phyloP scores from a whole-genome alignment of 2,329 filamentous ascomycete genomes.

The Penicillium concentricum region DNA sequence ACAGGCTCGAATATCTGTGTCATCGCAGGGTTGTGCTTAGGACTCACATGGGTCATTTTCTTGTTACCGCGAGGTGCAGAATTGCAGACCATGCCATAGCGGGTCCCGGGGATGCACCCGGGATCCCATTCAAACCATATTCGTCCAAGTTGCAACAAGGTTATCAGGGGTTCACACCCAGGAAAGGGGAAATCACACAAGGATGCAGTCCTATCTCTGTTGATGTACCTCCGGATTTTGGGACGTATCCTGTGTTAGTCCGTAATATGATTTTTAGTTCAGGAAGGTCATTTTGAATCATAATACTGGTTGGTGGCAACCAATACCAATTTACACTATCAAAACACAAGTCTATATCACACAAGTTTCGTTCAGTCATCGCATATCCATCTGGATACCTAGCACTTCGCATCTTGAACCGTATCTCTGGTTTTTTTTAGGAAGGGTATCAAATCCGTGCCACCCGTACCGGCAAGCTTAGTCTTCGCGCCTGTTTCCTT shows the following conservation, averaged over 20 bases:
- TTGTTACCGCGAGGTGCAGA: neutral
- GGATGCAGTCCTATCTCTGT: neutral
- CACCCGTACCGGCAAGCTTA: constrained; percentile 52
- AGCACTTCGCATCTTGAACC: constrained; percentile 44
- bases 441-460: constrained; percentile 54
- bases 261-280: neutral
- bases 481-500: constrained; percentile 30
- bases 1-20: neutral
- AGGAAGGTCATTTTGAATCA: neutral
- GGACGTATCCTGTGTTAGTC: neutral
- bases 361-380: constrained; percentile 2
- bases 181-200: neutral
- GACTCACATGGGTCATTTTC: neutral
- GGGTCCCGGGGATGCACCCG: neutral
- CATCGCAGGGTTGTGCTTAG: neutral
- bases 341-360: neutral
- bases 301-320: neutral
- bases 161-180: neutral
- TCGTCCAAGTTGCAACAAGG: neutral
- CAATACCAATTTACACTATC: neutral
- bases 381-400: constrained; percentile 7
- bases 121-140: neutral
- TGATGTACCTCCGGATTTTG: neutral
- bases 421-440: constrained; percentile 53
- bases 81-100: neutral